These are phyloP conservation scores for Euphorbia corollata DNA, from an alignment of 441 rosid species.

Conservation along the genomic window DNA sequence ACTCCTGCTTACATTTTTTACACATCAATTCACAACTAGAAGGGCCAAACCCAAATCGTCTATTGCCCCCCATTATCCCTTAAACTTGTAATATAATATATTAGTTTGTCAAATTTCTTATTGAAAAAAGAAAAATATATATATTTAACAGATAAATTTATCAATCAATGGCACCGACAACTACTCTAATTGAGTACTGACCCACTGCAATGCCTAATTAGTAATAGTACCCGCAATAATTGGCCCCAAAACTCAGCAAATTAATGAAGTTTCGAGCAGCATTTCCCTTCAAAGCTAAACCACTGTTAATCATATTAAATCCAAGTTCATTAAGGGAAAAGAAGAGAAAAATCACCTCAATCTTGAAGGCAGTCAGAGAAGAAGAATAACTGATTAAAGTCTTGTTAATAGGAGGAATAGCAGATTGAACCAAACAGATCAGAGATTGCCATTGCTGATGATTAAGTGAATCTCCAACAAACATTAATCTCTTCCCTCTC, in stretches of 20 bases:
- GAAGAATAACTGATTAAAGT: constrained; percentile 45
- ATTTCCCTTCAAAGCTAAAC: not conserved
- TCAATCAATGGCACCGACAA: no score
- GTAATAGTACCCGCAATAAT: not conserved
- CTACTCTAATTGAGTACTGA: no score
- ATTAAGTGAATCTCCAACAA: constrained; percentile 76
- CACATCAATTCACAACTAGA: no score
- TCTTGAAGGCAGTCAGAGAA: constrained; percentile 45
- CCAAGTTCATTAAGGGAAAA: no score
- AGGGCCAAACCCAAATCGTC: no score
- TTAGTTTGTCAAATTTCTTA: no score
- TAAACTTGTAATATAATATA: no score
- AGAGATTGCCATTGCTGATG: constrained; percentile 83
- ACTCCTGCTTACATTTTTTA: no score
- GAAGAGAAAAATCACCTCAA: constrained; percentile 34
- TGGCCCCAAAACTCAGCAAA: not conserved
- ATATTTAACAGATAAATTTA: no score
- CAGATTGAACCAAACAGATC: constrained; percentile 76
- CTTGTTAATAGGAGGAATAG: constrained; percentile 44
- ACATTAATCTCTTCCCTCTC: constrained; percentile 76
- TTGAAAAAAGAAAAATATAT: no score
- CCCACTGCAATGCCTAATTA: no score
- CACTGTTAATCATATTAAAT: not conserved
- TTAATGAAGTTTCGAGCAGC: not conserved
- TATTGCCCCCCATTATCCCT: no score